Base-by-base conservation (phyloP, 805 yeast species). In the Ogataea ganodermae region DNA sequence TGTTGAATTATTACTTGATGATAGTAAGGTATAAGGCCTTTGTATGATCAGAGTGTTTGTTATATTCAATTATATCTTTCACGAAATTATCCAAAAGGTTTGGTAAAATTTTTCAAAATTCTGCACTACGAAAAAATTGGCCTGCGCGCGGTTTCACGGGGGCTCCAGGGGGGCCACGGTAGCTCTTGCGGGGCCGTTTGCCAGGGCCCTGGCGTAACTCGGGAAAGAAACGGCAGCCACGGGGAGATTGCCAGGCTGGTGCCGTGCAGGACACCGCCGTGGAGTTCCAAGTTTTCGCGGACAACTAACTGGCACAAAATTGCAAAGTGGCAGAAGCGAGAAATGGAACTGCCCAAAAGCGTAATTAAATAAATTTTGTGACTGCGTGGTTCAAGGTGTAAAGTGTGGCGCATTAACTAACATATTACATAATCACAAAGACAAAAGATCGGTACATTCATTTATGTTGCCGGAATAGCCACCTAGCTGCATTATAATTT, bases 1-100 rank as follows among this genome's bases (percentile, higher is more conserved):
- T 48, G 51, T 52, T 44, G 35, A 35, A 45, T 35, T 45, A 46
- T 46, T 40, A 35, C 44, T 52, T 32, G 49, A 46, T 41, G 46
- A 41, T 46, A 40, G 41, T 28, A 40, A 37, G 45, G 42, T 35
- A 43, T 35, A 43, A 21, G 35, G 37, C 41, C 46, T 43, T 43
- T 35, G 32, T 35, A 42, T 32, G 30, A 33, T 28, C 32, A 28
- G 36, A 40, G 31, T 28, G 35, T 40, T 37, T 40, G 36, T 40
- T 31, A 17, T 32, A 31, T 23, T 40, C 35, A 32, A 16, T 38
- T 38, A 24, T 26, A 27, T 24, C 42, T 38, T 27, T 26, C 13
- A 36, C 41, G 28, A 36, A 36, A 36, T 23, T 22, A 23, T 10
- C 41, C 28, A 36, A 22, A 22, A n/a, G 33, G 28, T 26, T n/a